Base-by-base conservation (phyloP, 345 rosid species). In the Gossypium turneri region DNA sequence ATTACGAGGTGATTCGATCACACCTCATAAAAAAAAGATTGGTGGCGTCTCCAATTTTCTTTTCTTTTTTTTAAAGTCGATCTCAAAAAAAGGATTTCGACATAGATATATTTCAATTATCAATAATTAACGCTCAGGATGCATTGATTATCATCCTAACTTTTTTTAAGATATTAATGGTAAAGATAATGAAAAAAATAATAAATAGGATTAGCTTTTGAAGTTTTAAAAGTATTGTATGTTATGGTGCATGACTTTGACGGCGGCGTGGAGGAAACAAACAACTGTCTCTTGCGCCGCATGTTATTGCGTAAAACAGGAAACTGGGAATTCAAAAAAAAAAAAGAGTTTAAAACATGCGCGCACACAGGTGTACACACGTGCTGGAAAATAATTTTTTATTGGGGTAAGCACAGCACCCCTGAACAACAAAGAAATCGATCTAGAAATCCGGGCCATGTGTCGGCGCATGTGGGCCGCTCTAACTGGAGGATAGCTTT, bases 391-490 rank as follows among this genome's bases (percentile, higher is more conserved):
- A 44, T 15, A 75, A 19, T 16, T 70, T 60, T 78, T 51, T 2
- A n/a, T 56, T 19, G 58, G 73, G 80, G 83, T 79, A 77, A n/a
- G 74, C 78, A 82, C 77, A 83, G 76, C 77, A 77, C 83, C 78
- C 77, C 63, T 17, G 80, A 80, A 75, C 73, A 77, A 75, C 79
- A 22, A 82, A 72, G 79, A 78, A 83, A 83, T 19, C 56, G 56
- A 59, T 78, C 75, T 88, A 45, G 88, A 77, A 53, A 62, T 12
- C 3, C 47, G 81, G 73, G 84, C 76, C 87, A 86, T 88, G 89
- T 90, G 89, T 70, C 73, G 27, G 65, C 56, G 80, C 87, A 86
- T 87, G 87, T 88, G 90, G 86, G 79, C 22, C 24, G 75, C 75
- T 76, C 52, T 74, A 43, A 76, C 47, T 76, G 85, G 83, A 53